phyloP scores from a whole-genome alignment of 1,284 basidiomycete species.

The Cryptococcus floricola region DNA sequence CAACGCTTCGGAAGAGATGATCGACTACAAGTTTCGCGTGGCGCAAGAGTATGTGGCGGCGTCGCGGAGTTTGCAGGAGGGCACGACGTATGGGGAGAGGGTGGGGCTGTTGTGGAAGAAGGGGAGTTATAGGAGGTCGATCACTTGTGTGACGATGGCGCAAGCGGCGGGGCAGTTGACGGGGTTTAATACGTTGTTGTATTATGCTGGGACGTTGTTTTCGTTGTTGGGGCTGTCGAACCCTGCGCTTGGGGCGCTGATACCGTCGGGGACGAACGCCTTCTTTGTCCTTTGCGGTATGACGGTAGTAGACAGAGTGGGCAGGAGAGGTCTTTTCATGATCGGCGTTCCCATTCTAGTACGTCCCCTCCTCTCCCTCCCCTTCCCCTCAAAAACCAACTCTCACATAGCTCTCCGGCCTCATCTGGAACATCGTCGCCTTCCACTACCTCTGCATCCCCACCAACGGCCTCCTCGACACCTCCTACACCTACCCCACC shows the following conservation, averaged over 20 bases:
- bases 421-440: slow-evolving; percentile 31
- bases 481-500: slow-evolving; percentile 16
- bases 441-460: slow-evolving; percentile 21
- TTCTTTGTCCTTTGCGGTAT: slow-evolving; percentile 34
- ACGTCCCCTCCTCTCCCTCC: not conserved
- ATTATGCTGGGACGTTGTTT: slow-evolving; percentile 41
- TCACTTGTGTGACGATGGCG: slow-evolving; percentile 18
- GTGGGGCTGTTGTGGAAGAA: slow-evolving; percentile 17
- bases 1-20: slow-evolving; percentile 26
- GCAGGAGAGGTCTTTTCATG: slow-evolving; percentile 32
- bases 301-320: slow-evolving; percentile 37
- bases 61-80: slow-evolving; percentile 14
- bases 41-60: slow-evolving; percentile 28
- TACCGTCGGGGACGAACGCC: slow-evolving; percentile 37
- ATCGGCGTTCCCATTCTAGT: slow-evolving; percentile 25
- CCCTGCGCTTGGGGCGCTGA: slow-evolving; percentile 31
- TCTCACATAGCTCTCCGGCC: slow-evolving; percentile 13
- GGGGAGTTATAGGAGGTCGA: slow-evolving; percentile 22
- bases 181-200: slow-evolving; percentile 43
- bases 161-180: slow-evolving; percentile 30
- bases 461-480: slow-evolving; percentile 15
- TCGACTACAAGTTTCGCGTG: slow-evolving; percentile 38
- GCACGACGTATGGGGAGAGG: slow-evolving; percentile 11
- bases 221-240: slow-evolving; percentile 40
- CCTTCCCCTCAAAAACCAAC: not conserved